phyloP scores from a whole-genome alignment of 345 rosid genomes.

The Eutrema yunnanense region DNA sequence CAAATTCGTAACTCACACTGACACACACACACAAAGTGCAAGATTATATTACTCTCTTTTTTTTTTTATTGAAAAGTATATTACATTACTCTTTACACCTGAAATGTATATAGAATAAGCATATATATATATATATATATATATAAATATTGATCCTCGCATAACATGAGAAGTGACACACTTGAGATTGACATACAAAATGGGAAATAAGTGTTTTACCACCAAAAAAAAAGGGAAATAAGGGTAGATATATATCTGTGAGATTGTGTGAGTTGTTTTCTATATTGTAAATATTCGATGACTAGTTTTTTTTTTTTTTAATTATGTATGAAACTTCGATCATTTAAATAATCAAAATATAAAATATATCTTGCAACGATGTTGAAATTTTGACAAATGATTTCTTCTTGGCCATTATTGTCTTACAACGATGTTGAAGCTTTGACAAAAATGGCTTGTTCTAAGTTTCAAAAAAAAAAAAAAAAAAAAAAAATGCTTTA shows the following conservation, averaged over 20 bases:
- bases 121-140: background rate
- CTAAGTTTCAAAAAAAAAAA: too few relatives aligned
- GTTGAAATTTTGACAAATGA: background rate
- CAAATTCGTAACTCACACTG: background rate
- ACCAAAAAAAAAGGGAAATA: too few relatives aligned
- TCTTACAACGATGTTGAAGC: background rate
- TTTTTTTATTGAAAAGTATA: too few relatives aligned
- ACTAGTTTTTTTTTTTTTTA: too few relatives aligned
- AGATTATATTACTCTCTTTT: background rate
- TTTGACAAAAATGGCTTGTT: constrained; percentile 3
- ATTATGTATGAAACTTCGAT: background rate
- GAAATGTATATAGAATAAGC: too few relatives aligned
- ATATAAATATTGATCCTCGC: constrained; percentile 4
- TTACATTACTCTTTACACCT: background rate
- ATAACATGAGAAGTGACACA: constrained; percentile 13
- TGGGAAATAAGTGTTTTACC: background rate
- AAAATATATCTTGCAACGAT: background rate
- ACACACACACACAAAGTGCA: background rate
- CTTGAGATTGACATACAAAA: background rate
- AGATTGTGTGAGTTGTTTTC: background rate
- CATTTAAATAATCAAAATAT: background rate
- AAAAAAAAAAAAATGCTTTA: too few relatives aligned
- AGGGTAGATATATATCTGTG: background rate
- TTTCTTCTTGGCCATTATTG: background rate
- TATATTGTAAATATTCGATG: too few relatives aligned